phyloP scores from a whole-genome alignment of 805 yeast species.

The Torulaspora gathmanii region DNA sequence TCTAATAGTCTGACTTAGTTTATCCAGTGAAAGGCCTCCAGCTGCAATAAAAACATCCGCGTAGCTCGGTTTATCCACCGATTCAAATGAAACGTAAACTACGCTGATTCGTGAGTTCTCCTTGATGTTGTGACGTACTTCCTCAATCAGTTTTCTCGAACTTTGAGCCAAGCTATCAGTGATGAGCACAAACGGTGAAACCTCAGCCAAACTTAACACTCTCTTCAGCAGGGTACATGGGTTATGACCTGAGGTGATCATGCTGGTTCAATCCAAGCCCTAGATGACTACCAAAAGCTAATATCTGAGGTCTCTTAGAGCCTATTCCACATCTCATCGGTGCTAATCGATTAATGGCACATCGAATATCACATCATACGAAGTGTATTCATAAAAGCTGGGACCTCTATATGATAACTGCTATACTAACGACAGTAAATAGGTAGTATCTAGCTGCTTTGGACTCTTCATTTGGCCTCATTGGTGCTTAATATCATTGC shows the following conservation, averaged over 20 bases:
- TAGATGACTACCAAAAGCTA: not conserved
- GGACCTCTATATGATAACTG: not conserved
- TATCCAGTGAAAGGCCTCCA: conserved; percentile 17
- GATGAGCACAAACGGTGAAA: conserved; percentile 65
- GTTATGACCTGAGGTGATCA: conserved; percentile 38
- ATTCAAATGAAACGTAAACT: conserved; percentile 65
- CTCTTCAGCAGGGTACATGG: conserved; percentile 60
- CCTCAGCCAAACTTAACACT: conserved; percentile 63
- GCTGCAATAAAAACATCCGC: conserved; percentile 49
- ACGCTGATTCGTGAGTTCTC: conserved; percentile 33
- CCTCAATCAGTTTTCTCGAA: conserved; percentile 50
- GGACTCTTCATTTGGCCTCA: not conserved
- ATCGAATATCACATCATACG: not conserved
- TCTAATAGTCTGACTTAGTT: conserved; percentile 19
- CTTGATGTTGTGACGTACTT: conserved; percentile 45
- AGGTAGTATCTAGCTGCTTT: too few relatives aligned
- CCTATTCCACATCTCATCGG: conserved; percentile 3
- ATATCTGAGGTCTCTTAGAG: not conserved
- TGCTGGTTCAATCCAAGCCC: conserved; percentile 6
- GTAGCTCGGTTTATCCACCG: conserved; percentile 48
- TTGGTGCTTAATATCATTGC: not conserved
- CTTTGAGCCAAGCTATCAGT: conserved; percentile 71
- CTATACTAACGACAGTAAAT: too few relatives aligned
- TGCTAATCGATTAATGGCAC: not conserved
- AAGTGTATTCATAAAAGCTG: not conserved